These are phyloP conservation scores for Stephania cephalantha DNA, from an alignment of 164 flowering plant genomes.

Conservation along the genomic window DNA sequence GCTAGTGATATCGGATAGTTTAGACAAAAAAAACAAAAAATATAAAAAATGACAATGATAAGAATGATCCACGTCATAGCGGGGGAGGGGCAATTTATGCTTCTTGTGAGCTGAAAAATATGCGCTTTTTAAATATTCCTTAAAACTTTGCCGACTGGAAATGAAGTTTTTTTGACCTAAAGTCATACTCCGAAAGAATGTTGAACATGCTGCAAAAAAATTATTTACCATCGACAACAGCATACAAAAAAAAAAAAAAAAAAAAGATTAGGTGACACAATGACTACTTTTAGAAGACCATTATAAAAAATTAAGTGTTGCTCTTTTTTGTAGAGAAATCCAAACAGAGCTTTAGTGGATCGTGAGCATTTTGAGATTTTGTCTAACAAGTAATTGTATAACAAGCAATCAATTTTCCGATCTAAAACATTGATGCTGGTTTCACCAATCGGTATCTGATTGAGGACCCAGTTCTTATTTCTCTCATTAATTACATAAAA, in stretches of 20 bases:
- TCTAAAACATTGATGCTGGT: slow-evolving; percentile 1
- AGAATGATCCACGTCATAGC: too few relatives aligned
- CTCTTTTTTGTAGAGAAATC: not conserved
- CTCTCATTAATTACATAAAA: not conserved
- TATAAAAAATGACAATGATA: too few relatives aligned
- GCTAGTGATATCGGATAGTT: too few relatives aligned
- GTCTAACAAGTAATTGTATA: not conserved
- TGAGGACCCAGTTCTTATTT: not conserved
- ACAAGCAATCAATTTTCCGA: not conserved
- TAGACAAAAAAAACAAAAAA: too few relatives aligned
- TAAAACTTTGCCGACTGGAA: not conserved
- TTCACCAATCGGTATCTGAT: not conserved
- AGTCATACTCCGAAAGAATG: too few relatives aligned
- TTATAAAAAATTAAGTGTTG: not conserved
- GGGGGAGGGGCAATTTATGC: too few relatives aligned
- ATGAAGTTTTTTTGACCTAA: not conserved
- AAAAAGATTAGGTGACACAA: not conserved
- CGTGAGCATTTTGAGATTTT: not conserved
- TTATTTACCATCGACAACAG: not conserved
- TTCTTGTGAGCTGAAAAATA: too few relatives aligned
- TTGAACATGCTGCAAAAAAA: too few relatives aligned
- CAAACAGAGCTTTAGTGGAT: not conserved
- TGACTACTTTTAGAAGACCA: not conserved
- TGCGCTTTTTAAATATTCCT: not conserved
- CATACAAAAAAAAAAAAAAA: not conserved